phyloP scores from a whole-genome alignment of 208 protist genomes.

The Trypanosoma boissoni region DNA sequence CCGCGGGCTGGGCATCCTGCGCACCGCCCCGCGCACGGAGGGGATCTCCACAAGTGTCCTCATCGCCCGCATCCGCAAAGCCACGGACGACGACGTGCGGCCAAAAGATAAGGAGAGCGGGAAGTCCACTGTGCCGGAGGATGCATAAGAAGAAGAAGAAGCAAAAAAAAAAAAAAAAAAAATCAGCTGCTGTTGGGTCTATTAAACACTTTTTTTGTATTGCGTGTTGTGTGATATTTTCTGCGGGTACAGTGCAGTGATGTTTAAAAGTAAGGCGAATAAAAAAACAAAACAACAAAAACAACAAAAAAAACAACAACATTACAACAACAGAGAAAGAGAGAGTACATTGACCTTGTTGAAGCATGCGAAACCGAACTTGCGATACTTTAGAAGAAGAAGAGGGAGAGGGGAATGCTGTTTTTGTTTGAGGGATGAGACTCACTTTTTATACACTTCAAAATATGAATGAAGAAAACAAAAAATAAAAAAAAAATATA shows the following conservation, averaged over 20 bases:
- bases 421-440: too few relatives aligned
- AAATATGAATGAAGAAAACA: too few relatives aligned
- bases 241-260: background rate
- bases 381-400: too few relatives aligned
- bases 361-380: too few relatives aligned
- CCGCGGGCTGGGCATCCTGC: constrained; percentile 83
- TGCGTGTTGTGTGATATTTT: background rate
- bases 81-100: constrained; percentile 45
- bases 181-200: background rate
- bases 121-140: constrained; percentile 35
- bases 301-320: too few relatives aligned
- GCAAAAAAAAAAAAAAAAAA: constrained; percentile 7
- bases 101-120: constrained; percentile 59
- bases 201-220: constrained; percentile 5
- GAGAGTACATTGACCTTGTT: too few relatives aligned
- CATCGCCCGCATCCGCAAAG: constrained; percentile 74
- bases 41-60: constrained; percentile 91
- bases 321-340: too few relatives aligned
- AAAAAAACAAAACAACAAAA: too few relatives aligned
- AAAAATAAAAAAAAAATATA: too few relatives aligned
- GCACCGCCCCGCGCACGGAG: constrained; percentile 80
- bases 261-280: too few relatives aligned
- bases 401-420: background rate
- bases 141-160: constrained; percentile 6
- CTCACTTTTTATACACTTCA: background rate